These are phyloP conservation scores for Ceriops zippeliana DNA, from an alignment of 345 rosid species.

Conservation along the genomic window DNA sequence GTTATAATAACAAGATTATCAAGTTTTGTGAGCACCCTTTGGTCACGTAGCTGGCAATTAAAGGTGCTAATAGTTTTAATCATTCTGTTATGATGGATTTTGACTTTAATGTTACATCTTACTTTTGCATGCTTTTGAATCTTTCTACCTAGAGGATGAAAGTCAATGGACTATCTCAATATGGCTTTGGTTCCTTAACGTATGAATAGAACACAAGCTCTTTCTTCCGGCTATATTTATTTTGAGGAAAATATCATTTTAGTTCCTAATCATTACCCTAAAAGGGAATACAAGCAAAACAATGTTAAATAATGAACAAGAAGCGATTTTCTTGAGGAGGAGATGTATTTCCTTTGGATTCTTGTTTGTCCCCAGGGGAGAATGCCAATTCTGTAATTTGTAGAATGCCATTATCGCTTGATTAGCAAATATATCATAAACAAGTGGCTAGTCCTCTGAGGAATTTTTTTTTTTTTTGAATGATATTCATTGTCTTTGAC, in stretches of 20 bases:
- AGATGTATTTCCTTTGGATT: no score
- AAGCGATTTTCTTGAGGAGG: no score
- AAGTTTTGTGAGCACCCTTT: no score
- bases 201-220: not conserved
- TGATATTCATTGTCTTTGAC: not conserved
- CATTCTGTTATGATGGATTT: no score
- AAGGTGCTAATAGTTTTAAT: no score
- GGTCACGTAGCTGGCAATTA: no score
- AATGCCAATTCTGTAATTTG: no score
- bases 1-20: no score
- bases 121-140: constrained; percentile 1
- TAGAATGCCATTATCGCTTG: not conserved
- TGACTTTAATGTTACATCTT: not conserved
- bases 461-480: not conserved
- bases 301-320: no score
- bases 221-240: not conserved
- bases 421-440: not conserved
- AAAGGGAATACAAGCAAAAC: no score
- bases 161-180: not conserved
- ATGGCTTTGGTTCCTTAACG: not conserved
- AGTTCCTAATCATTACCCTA: no score
- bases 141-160: not conserved
- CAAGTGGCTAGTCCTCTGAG: not conserved
- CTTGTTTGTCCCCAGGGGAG: no score
- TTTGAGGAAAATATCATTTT: not conserved